Conservation (phyloP, 1,284 basidiomycete genomes). For the Albatrellus sp. region DNA sequence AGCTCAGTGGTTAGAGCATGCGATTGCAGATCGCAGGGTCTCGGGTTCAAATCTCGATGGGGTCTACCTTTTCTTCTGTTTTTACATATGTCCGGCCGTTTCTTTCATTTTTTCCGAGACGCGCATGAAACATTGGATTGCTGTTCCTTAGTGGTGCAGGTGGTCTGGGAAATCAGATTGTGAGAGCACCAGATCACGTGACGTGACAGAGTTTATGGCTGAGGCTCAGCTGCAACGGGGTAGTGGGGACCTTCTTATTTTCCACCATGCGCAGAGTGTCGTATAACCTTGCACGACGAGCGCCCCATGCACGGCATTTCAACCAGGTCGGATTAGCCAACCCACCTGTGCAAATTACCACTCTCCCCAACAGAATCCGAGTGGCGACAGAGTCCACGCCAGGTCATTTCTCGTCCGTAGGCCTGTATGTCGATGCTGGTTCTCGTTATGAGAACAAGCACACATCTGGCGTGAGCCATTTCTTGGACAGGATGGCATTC, state of each 20-base stretch:
- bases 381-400: constrained; percentile 88
- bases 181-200: no score
- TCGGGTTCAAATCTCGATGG: constrained; percentile 15
- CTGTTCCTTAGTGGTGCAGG: no score
- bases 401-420: constrained; percentile 90
- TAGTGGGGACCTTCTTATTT: no score
- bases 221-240: no score
- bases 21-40: constrained; percentile 15
- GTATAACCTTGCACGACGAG: constrained; percentile 4
- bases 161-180: no score
- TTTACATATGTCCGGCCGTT: no score
- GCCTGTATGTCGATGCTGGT: constrained; percentile 90
- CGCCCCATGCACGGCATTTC: constrained; percentile 7
- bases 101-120: no score
- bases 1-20: constrained; percentile 15
- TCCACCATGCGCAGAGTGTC: constrained; percentile 7
- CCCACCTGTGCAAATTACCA: constrained; percentile 54
- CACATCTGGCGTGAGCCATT: constrained; percentile 80
- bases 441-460: constrained; percentile 79
- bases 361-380: constrained; percentile 83
- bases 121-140: no score
- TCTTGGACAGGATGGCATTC: constrained; percentile 92
- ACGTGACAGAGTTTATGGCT: no score
- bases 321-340: constrained; percentile 10
- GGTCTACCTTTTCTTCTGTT: no score